Conservation (phyloP, 1,139 yeast species). For the Kodamaea sp. region DNA sequence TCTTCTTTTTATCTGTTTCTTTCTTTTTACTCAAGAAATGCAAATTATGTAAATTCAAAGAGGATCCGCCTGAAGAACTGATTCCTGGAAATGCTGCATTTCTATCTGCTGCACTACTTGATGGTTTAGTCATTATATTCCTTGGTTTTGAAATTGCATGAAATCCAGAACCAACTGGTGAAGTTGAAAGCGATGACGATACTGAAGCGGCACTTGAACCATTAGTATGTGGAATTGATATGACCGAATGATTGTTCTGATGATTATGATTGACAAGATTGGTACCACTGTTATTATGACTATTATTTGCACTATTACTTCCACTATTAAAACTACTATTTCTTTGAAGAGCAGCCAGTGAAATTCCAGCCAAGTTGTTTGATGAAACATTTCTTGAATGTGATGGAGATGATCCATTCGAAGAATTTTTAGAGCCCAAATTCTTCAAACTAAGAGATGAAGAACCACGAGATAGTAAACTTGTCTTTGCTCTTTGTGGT, state of each 20-base stretch:
- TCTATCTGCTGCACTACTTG: constrained; percentile 34
- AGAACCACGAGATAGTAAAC: constrained; percentile 5
- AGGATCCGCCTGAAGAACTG: constrained; percentile 10
- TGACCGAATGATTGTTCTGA: too few relatives aligned
- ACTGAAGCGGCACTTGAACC: background rate
- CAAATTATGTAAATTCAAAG: constrained; percentile 14
- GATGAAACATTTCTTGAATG: constrained; percentile 28
- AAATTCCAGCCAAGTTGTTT: constrained; percentile 17
- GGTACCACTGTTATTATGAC: constrained; percentile 6
- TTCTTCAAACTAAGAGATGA: constrained; percentile 8
- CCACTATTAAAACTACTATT: constrained; percentile 6
- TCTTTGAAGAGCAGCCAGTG: constrained; percentile 13
- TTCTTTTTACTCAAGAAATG: constrained; percentile 16
- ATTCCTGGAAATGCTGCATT: constrained; percentile 21
- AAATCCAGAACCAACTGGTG: background rate
- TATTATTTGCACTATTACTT: constrained; percentile 3
- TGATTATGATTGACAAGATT: constrained; percentile 1
- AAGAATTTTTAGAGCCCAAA: constrained; percentile 13
- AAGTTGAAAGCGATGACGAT: constrained; percentile 1
- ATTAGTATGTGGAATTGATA: too few relatives aligned
- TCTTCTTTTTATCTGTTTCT: constrained; percentile 7
- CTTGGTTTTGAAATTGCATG: constrained; percentile 5
- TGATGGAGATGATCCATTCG: constrained; percentile 27
- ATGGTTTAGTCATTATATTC: constrained; percentile 18
- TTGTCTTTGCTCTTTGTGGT: constrained; percentile 1